Evolutionary conservation across 495 filamentous ascomycete genomes (phyloP), one percentile per base, ranked within the genome.

Genomic region (Hyphodiscus hymeniophilus): DNA sequence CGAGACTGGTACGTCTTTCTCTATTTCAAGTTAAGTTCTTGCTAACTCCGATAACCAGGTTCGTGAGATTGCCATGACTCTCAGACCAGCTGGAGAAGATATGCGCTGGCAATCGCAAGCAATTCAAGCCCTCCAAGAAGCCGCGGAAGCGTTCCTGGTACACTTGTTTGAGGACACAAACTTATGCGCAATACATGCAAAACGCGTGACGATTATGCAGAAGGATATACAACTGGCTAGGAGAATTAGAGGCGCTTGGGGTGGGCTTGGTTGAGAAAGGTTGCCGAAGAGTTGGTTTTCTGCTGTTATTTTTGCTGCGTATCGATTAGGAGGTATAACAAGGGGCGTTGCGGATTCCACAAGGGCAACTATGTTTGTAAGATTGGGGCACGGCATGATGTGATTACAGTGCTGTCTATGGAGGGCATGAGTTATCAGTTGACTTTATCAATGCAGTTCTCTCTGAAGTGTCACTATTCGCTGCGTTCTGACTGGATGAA

Each of bases 121-220:
- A 3, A 87, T 97, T 49, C 74, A 79, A 50, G 91, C 91, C 3
- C 72, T 97, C 6, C 91, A 97, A 57, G 91, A 97, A 69, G 85
- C 90, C 2, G 75, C 87, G 1, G 91, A 97, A 60, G 91, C 91
- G 0, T 97, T 91, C 64, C 72, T 97, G 15, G 85, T 96, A 13
- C 88, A 94, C 66, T 65, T 97, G 0, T 97, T 97, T 65, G 89
- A 95, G 63, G 91, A 97, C 62, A 85, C 89, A 17, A 95, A 96
- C 67, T 75, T 97, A 22, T 92, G 91, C 66, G 91, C 91, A 15
- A 85, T 97, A 23, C 91, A 97, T 62, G 91, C 91, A 34, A 96
- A 95, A 70, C 74, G 91, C 23, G 90, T 97, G 6, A 97, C 91
- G 1, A 94, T 97, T 55, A 95, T 95, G 89, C 89, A 95, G 61